Conservation (phyloP, 768 basidiomycete genomes). For the Ramaria rubella region DNA sequence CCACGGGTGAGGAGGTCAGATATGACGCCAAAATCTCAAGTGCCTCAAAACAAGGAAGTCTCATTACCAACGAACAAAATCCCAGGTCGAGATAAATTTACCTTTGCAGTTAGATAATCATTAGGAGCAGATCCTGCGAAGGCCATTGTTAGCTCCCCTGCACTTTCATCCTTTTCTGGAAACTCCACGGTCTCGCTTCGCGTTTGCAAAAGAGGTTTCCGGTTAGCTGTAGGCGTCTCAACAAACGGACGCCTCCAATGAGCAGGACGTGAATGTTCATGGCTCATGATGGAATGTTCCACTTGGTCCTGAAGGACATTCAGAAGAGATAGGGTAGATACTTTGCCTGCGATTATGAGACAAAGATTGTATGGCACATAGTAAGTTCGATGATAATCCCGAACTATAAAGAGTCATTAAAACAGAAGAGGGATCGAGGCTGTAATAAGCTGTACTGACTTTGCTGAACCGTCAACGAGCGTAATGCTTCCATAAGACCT, state of each 20-base stretch:
- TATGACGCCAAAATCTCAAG: slow-evolving; percentile 83
- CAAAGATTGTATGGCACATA: slow-evolving; percentile 94
- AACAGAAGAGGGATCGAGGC: background rate
- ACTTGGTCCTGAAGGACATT: slow-evolving; percentile 75
- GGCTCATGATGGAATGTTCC: slow-evolving; percentile 73
- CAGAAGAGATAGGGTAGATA: slow-evolving; percentile 71
- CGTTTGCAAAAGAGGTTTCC: slow-evolving; percentile 45
- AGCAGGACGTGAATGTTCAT: slow-evolving; percentile 63
- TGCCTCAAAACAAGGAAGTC: slow-evolving; percentile 36
- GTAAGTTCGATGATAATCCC: slow-evolving; percentile 79
- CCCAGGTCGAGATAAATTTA: slow-evolving; percentile 19
- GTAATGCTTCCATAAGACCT: slow-evolving; percentile 86
- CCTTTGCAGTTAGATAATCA: slow-evolving; percentile 68
- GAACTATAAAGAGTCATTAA: slow-evolving; percentile 45
- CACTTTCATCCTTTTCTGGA: slow-evolving; percentile 93
- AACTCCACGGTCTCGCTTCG: slow-evolving; percentile 74
- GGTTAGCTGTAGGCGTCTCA: slow-evolving; percentile 72
- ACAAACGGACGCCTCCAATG: slow-evolving; percentile 95
- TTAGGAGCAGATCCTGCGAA: slow-evolving; percentile 75
- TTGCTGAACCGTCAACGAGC: slow-evolving; percentile 80
- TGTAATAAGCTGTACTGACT: slow-evolving; percentile 41
- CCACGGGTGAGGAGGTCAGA: slow-evolving; percentile 76
- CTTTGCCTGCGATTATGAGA: slow-evolving; percentile 82
- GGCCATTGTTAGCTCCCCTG: slow-evolving; percentile 76
- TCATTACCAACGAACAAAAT: background rate